Evolutionary conservation across 164 flowering plant genomes (phyloP).

Genomic region (Malania oleifera): DNA sequence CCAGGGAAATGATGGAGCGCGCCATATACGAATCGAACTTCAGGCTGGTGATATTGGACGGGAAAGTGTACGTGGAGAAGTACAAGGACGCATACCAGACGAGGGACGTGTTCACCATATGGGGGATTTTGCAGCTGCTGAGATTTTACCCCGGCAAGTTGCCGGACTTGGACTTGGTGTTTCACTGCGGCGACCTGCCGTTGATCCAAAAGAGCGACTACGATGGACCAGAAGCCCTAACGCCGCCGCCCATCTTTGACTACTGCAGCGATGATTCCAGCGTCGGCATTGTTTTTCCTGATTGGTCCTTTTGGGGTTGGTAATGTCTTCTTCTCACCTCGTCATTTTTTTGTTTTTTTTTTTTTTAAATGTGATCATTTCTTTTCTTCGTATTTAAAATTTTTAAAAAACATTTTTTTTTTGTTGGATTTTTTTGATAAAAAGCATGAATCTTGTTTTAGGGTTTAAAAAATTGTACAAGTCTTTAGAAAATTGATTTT

Average conservation of each 20-base stretch:
- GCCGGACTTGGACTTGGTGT: slow-evolving; percentile 50
- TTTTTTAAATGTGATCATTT: too few species aligned
- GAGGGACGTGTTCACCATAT: slow-evolving; percentile 41
- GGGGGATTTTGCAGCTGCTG: slow-evolving; percentile 53
- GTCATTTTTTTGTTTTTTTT: too few species aligned
- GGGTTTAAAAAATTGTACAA: too few species aligned
- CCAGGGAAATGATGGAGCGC: slow-evolving; percentile 36
- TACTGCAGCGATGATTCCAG: slow-evolving; percentile 28
- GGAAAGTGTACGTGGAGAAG: slow-evolving; percentile 32
- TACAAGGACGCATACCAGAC: slow-evolving; percentile 26
- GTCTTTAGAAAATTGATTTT: too few species aligned
- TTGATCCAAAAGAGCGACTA: slow-evolving; percentile 15
- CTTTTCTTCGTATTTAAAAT: too few species aligned
- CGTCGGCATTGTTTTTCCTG: slow-evolving; percentile 45
- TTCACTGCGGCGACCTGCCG: slow-evolving; percentile 35
- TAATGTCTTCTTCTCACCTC: too few species aligned
- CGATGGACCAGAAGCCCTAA: slow-evolving; percentile 9
- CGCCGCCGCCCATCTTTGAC: slow-evolving; percentile 38
- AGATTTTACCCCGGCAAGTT: slow-evolving; percentile 37
- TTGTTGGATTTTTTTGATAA: too few species aligned
- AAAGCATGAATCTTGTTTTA: too few species aligned
- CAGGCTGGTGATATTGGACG: slow-evolving; percentile 30
- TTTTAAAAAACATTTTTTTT: too few species aligned
- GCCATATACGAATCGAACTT: slow-evolving; percentile 23
- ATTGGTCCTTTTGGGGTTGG: slow-evolving; percentile 87